Conservation (phyloP, 352 stramenopile species). For the Thalassiosira pacifica region DNA sequence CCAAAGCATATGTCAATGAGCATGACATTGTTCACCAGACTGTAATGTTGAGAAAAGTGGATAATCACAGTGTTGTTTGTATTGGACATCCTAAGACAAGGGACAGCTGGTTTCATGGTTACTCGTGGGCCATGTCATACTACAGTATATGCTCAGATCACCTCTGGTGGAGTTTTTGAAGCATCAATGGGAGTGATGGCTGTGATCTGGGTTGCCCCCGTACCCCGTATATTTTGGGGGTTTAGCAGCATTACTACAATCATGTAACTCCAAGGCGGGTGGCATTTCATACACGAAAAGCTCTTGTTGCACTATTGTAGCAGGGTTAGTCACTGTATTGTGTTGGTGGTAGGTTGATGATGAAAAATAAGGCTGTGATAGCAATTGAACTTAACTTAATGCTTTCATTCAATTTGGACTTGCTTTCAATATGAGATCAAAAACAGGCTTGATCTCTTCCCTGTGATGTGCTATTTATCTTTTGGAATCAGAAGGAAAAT, state of each 20-base stretch:
- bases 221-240: constrained; percentile 55
- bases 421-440: no score
- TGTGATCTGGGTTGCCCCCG: constrained; percentile 42
- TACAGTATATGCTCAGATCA: constrained; percentile 70
- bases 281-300: constrained; percentile 8
- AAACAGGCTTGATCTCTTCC: no score
- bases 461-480: no score
- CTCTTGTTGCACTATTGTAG: constrained; percentile 32
- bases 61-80: constrained; percentile 57
- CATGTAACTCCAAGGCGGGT: constrained; percentile 50
- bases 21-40: constrained; percentile 83
- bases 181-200: constrained; percentile 39
- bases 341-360: no score
- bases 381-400: no score
- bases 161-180: constrained; percentile 84
- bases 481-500: no score
- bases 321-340: constrained; percentile 15
- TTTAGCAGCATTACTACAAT: constrained; percentile 62
- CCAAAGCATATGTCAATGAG: constrained; percentile 82
- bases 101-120: constrained; percentile 83
- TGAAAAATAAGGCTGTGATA: no score
- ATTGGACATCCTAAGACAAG: constrained; percentile 66
- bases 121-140: constrained; percentile 78
- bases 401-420: no score
- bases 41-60: constrained; percentile 73